Base-by-base conservation (phyloP, 1,284 basidiomycete species). In the Austropuccinia psidii region DNA sequence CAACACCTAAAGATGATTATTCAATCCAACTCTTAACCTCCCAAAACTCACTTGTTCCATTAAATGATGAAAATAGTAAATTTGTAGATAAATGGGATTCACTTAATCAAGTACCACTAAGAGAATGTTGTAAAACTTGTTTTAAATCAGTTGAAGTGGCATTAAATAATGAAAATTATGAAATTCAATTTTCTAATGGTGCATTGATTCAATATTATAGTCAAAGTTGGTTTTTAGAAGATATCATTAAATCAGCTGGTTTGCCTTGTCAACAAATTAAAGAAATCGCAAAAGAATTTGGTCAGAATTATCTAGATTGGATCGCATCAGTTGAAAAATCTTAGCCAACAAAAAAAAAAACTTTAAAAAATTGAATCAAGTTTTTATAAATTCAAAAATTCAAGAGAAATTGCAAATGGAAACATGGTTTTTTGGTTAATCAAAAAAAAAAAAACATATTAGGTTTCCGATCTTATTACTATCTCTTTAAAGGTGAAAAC, bases 141-240 rank as follows among this genome's bases (percentile, higher is more conserved):
- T 39, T 62, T 21, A 43, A 27, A 29, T 62, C 60, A 39, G 60
- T 43, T 39, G 45, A 27, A 37, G 21, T 43, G 27, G 39, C 37
- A 2, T 21, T 17, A 11, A 27, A 24, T 8, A n/a, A n/a, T n/a
- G 21, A 17, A 39, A 41, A 7, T 39, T 27, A 24, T 24, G 39
- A 62, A 6, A 27, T n/a, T 27, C 35, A 45, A 43, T 35, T 62
- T 27, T 62, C 60, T 21, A 1, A 35, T n/a, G 60, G 60, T 19
- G 60, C 60, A 17, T 27, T 62, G 5, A 62, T 43, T 27, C 60
- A 62, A 15, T 39, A 43, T 62, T 17, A 62, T 27, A 45, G 19
- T 19, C 37, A 62, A 62, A 62, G 35, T 27, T 62, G 60, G 39
- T 39, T 62, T 24, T 62, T 62, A 29, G 35, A 39, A 27, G 60